A percentile compares a stretch with the other conserved stretches of the same genome.
These are phyloP conservation scores for Gossypium longicalyx DNA, from an alignment of 345 rosid species.

Conservation along the genomic window DNA sequence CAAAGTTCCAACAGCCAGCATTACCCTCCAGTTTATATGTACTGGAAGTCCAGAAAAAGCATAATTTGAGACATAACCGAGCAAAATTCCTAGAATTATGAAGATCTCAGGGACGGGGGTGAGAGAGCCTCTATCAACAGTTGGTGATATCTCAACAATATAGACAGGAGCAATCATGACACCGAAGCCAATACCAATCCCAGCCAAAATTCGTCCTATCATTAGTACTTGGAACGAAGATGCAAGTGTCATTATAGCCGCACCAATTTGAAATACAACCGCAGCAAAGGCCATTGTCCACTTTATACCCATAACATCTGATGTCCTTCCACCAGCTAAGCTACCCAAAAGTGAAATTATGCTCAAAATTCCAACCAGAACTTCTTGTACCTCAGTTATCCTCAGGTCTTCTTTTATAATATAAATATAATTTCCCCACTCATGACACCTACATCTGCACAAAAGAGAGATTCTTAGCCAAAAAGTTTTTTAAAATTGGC, in stretches of 20 bases:
- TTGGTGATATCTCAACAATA: conserved; percentile 80
- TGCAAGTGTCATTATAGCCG: conserved; percentile 75
- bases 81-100: conserved; percentile 73
- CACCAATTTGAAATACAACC: conserved; percentile 57
- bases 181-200: conserved; percentile 83
- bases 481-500: not conserved
- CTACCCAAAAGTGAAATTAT: conserved; percentile 82
- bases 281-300: conserved; percentile 95
- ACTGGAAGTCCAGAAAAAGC: conserved; percentile 65
- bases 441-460: conserved; percentile 90
- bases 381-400: conserved; percentile 71
- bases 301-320: conserved; percentile 76
- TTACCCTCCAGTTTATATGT: conserved; percentile 73
- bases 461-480: not conserved
- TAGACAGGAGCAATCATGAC: conserved; percentile 86
- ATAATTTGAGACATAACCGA: conserved; percentile 85
- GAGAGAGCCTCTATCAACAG: conserved; percentile 56
- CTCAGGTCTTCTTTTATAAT: conserved; percentile 57
- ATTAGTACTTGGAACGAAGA: conserved; percentile 62
- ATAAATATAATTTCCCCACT: conserved; percentile 90
- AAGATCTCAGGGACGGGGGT: conserved; percentile 85
- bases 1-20: conserved; percentile 83
- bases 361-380: conserved; percentile 74
- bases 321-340: conserved; percentile 82
- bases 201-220: conserved; percentile 72